Evolutionary conservation across 202 grass and related monocot species (phyloP).

Genomic region (Digitaria exilis): DNA sequence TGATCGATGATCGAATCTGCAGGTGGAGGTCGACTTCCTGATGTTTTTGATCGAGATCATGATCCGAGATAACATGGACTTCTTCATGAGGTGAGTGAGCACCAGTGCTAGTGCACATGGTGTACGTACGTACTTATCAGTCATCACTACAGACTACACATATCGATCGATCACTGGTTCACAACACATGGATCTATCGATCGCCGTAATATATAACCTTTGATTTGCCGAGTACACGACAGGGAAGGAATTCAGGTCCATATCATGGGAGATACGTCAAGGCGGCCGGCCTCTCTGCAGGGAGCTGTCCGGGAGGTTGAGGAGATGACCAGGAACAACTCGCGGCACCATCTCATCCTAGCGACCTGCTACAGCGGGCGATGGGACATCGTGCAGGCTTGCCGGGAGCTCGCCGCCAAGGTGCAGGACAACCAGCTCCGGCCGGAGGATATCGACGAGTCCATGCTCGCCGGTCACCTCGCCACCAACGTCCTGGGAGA

Average conservation of each 20-base stretch:
- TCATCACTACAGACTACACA: no score
- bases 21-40: not conserved
- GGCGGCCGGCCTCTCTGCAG: not conserved
- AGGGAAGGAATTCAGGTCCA: not conserved
- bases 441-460: not conserved
- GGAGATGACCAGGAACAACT: not conserved
- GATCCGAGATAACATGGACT: not conserved
- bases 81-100: not conserved
- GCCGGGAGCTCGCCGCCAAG: not conserved
- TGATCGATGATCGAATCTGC: not conserved
- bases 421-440: not conserved
- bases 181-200: no score
- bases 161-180: no score
- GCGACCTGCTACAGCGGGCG: not conserved
- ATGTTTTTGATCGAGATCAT: not conserved
- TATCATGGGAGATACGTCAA: not conserved
- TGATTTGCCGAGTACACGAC: no score
- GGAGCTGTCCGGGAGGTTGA: not conserved
- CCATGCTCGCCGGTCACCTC: not conserved
- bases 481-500: not conserved
- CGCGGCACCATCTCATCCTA: not conserved
- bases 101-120: no score
- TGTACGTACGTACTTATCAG: no score
- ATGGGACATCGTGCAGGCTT: not conserved
- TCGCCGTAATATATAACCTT: no score